Base-by-base conservation (phyloP, 495 filamentous ascomycete genomes). In the Aspergillus bridgeri region DNA sequence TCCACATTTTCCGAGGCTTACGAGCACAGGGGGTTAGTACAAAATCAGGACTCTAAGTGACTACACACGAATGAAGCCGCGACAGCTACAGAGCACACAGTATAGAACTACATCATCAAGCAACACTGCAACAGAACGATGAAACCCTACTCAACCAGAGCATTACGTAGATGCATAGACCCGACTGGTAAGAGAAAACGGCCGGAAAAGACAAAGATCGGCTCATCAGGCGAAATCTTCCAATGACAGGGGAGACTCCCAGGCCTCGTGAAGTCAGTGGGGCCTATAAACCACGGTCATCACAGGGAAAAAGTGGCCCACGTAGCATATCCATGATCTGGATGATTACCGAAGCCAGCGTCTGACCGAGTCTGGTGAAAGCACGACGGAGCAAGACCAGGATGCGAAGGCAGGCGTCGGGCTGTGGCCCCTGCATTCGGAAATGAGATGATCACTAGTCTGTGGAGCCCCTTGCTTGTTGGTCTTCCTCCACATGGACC, bases 371-470 rank as follows among this genome's bases (percentile, higher is more conserved):
- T 38, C 33, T 29, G 27, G 11, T 38, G 33, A 1, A 38, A 13
- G 33, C 13, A 13, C 6, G 13, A 13, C 6, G 13, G 33, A 2
- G 3, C 33, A 38, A 15, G 33, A 38, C 17, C n/a, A n/a, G n/a
- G n/a, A 38, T 9, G 33, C 33, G 33, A 38, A 11, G 33, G 17
- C 17, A 38, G 33, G 33, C 33, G 33, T 11, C 33, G 33, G 33
- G 33, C 33, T 38, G 11, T 38, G 33, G 33, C 51, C 53, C 51
- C 58, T 64, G 50, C 46, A 48, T 50, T 56, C 43, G 62, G 59
- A 57, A 52, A 65, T 61, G 61, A 60, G 47, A 52, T 25, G 25
- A 22, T 17, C 9, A 42, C 24, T 54, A 54, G 58, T 49, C 33
- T 42, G 9, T 13, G 2, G 17, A 11, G n/a, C 42, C 59, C 62